Base-by-base conservation (phyloP, 75 land plant species). In the Cupressus sempervirens region DNA sequence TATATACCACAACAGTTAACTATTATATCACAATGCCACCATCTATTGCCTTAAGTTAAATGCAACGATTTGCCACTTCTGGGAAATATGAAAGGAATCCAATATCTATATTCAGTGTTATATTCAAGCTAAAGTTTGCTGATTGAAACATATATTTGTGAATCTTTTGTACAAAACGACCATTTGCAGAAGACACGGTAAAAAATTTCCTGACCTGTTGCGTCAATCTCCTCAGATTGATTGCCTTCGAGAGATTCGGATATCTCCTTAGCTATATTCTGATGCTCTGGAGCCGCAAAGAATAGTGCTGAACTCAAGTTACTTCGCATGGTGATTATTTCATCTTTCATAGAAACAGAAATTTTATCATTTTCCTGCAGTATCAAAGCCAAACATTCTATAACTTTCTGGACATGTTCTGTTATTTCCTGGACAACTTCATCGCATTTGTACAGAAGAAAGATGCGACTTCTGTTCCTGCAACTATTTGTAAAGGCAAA, bases 211-310 rank as follows among this genome's bases (percentile, higher is more conserved):
- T 9, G 12, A 70, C 74, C 74, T 70, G 74, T 70, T 32, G 74
- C 74, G 0, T 32, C 26, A 36, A 50, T 35, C 46, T 62, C 83
- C 56, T 84, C 86, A 36, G 36, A 16, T 34, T 82, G 45, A 35
- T 40, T 34, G 23, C 85, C 23, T 3, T 40, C 41, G 58, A 85
- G 74, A 40, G 58, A 34, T 23, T 56, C 76, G 3, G 54, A 38
- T 30, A 85, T 35, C 15, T 72, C 77, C 36, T 46, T 35, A 30
- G 87, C 87, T n/a, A 86, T 52, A 23, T 48, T 45, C 29, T 43
- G 43, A 48, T 85, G 40, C 43, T 86, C 86, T 40, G 87, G 76
- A 15, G 83, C 87, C 18, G 36, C 87, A 84, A 14, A 84, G 68
- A 83, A 86, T 3, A 30, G n/a, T 23, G 67, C 56, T 9, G 30